A percentile compares a stretch with the other conserved stretches of the same genome.
These are phyloP conservation scores for Xylariaceae sp. DNA, from an alignment of 2,329 filamentous ascomycete species.

Conservation along the genomic window DNA sequence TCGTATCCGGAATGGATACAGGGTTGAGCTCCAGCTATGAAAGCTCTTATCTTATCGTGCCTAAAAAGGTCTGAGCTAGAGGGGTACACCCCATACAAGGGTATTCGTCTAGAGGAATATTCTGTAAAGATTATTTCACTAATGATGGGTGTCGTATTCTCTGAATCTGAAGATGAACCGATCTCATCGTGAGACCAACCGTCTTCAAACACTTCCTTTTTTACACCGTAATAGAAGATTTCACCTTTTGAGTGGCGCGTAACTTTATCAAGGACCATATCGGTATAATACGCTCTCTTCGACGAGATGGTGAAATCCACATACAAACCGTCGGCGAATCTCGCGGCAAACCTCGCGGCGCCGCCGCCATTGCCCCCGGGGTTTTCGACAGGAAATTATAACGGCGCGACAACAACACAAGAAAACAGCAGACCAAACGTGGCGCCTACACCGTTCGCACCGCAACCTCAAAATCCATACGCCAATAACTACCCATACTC, in stretches of 20 bases:
- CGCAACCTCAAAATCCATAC: slow-evolving; percentile 27
- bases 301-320: slow-evolving; percentile 67
- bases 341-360: slow-evolving; percentile 33
- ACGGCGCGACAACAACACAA: slow-evolving; percentile 78
- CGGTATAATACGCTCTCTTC: background rate
- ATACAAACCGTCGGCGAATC: slow-evolving; percentile 53
- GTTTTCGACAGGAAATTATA: slow-evolving; percentile 57
- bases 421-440: slow-evolving; percentile 54
- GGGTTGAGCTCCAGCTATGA: too few species aligned
- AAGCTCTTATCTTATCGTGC: too few species aligned
- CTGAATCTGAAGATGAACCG: too few species aligned
- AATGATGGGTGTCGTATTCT: too few species aligned
- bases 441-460: slow-evolving; percentile 12
- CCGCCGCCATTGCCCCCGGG: slow-evolving; percentile 66
- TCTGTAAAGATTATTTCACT: too few species aligned
- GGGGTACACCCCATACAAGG: too few species aligned
- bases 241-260: background rate
- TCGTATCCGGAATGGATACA: too few species aligned
- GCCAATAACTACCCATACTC: slow-evolving; percentile 41
- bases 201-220: background rate
- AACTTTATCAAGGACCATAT: background rate
- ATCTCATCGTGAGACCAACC: background rate
- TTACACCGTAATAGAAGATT: background rate
- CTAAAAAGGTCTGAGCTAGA: too few species aligned
- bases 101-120: too few species aligned